Base-by-base conservation (phyloP, 306 rosid species). In the Boehmeria nivea region DNA sequence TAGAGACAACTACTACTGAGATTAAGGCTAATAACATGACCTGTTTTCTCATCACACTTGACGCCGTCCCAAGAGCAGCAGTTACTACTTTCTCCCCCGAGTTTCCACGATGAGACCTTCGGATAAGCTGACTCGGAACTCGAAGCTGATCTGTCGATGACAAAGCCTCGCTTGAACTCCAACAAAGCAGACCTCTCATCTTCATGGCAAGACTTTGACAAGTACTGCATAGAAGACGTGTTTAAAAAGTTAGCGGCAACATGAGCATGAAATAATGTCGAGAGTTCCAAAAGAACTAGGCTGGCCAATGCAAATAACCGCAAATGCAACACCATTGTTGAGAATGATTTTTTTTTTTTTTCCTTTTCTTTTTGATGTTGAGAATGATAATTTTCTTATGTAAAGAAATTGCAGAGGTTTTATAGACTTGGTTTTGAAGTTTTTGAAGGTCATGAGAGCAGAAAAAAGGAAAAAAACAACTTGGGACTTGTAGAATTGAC, bases 51-150 rank as follows among this genome's bases (percentile, higher is more conserved):
- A 13, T 54, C 62, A 17, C 70, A 63, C 42, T 44, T 19, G 7
- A 65, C 18, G 2, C 49, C 63, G 12, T 33, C 49, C 63, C 70
- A 65, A 6, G 47, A 54, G 49, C 70, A 65, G 26, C 63, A 65
- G 7, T 11, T 46, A 46, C 36, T 54, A 1, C 15, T 43, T 1
- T 6, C 38, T n/a, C 46, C 48, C 8, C 46, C 17, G 34, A 21
- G 15, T 31, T 54, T 54, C 61, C 69, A 64, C 1, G 46, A 31
- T 3, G 20, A 43, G 37, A 53, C 23, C 54, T 52, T 64, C 1
- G 61, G 36, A 42, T 63, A 64, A 19, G 46, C 68, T 27, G 2
- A 31, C 0, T 0, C 4, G 7, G 4, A 13, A 3, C 0, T 0
- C 0, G 61, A 53, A 27, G 36, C 47, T 31, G 14, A 21, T 33